A percentile compares a stretch with the other conserved stretches of the same genome.
phyloP scores from a whole-genome alignment of 2,329 filamentous ascomycete genomes.

The Pyricularia pennisetigena region DNA sequence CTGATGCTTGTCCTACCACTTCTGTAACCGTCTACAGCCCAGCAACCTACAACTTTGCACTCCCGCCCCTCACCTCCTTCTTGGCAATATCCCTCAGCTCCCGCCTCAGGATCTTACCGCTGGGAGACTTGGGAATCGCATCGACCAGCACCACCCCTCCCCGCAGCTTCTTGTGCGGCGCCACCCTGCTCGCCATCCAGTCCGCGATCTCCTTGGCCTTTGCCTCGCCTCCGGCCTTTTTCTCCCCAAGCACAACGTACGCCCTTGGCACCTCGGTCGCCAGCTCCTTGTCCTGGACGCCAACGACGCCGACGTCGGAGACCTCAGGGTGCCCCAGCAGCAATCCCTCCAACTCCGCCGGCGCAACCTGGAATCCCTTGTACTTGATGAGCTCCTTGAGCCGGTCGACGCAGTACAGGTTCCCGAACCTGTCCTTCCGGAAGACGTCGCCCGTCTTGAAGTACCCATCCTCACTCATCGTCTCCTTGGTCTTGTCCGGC shows the following conservation, averaged over 20 bases:
- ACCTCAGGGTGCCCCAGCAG: conserved; percentile 32
- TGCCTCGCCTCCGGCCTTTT: conserved; percentile 13
- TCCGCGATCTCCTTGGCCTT: conserved; percentile 28
- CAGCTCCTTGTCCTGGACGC: conserved; percentile 47
- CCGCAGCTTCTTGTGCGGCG: conserved; percentile 53
- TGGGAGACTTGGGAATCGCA: conserved; percentile 61
- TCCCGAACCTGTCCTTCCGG: conserved; percentile 64
- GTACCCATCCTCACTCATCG: conserved; percentile 59
- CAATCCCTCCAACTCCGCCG: conserved; percentile 51
- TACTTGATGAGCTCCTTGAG: conserved; percentile 60
- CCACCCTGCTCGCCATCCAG: conserved; percentile 27
- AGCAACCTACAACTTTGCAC: conserved; percentile 26
- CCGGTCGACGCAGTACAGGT: conserved; percentile 86
- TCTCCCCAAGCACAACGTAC: conserved; percentile 41
- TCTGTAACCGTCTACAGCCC: background rate
- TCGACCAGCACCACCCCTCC: conserved; percentile 63
- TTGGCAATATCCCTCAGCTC: conserved; percentile 29
- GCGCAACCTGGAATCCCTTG: conserved; percentile 62
- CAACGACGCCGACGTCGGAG: conserved; percentile 52
- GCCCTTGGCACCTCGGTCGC: conserved; percentile 61
- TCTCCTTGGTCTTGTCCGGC: conserved; percentile 57
- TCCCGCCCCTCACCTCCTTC: conserved; percentile 24
- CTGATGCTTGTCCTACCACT: background rate
- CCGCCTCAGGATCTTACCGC: conserved; percentile 36
- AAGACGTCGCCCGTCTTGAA: conserved; percentile 89